These are phyloP conservation scores for Ceratocystis harringtonii DNA, from an alignment of 2,329 filamentous ascomycete species.

Conservation along the genomic window DNA sequence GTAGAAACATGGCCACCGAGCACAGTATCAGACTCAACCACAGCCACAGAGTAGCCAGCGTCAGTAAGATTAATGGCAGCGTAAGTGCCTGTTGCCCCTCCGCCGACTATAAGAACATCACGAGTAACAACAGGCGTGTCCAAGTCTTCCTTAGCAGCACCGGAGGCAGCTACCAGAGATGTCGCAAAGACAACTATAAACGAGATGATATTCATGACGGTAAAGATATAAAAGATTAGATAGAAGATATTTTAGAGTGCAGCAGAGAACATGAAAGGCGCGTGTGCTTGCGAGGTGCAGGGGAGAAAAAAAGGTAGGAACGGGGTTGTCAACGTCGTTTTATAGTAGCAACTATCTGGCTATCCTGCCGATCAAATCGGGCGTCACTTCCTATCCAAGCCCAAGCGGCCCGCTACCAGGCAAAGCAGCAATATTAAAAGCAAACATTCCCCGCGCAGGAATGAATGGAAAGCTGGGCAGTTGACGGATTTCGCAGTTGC, in stretches of 20 bases:
- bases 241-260: not conserved
- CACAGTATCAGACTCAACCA: constrained; percentile 58
- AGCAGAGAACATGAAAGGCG: not conserved
- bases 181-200: not conserved
- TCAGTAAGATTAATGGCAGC: constrained; percentile 58
- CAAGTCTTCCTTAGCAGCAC: constrained; percentile 9
- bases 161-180: not conserved
- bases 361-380: no score
- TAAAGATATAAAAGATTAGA: not conserved
- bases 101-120: constrained; percentile 56
- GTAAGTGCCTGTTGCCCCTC: constrained; percentile 54
- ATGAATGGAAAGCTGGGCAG: no score
- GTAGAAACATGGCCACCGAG: constrained; percentile 59
- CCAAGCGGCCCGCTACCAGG: not conserved
- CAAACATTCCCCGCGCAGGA: no score
- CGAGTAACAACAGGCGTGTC: constrained; percentile 33
- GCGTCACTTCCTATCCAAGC: not conserved
- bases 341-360: not conserved
- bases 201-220: not conserved
- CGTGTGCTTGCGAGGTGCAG: not conserved
- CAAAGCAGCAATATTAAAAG: not conserved
- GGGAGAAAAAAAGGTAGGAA: not conserved
- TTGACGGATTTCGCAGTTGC: no score
- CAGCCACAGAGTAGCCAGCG: constrained; percentile 52
- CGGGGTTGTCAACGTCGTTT: not conserved